Evolutionary conservation across 1,284 basidiomycete genomes (phyloP), one percentile per base, ranked within the genome.

Genomic region (Heterobasidion parviporum): DNA sequence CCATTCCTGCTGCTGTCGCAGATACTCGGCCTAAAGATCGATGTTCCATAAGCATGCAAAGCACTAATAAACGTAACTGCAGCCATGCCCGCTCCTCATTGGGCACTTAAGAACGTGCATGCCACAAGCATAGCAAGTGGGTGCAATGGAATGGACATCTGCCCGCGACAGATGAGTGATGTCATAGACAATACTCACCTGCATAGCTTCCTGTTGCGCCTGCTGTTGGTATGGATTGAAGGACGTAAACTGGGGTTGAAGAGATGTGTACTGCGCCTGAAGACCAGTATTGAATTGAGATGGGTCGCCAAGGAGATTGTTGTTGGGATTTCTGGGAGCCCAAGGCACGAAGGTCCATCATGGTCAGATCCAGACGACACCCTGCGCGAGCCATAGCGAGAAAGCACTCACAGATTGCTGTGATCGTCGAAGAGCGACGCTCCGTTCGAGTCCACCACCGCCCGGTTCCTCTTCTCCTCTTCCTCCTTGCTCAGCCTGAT

Each of bases 141-240:
- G 26, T 26, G 5, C 26, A 5, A 5, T 26, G 26, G 26, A 6
- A 6, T 26, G 4, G 26, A 26, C 26, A 26, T 26, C 26, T 26
- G 5, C 26, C 26, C 26, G 26, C 26, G 26, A 26, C 26, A 26
- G 26, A 26, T 26, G 26, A 26, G 26, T 26, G 26, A 26, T 26
- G 26, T 2, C 36, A 33, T 49, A 16, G 6, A 33, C 16, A 18
- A 8, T 26, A 60, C 64, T 18, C 56, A 79, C 79, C 73, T 88
- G 85, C 64, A 83, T 78, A 16, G 85, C 85, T 67, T 91, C 86
- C 63, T 97, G 87, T 66, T 98, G 92, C 52, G 93, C 86, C 63
- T 96, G 89, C 72, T 97, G 94, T 60, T 97, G 89, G 67, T 98
- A 99, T 0, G 96, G 96, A 61, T 96, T 97, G 81, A 97, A 96